These are phyloP conservation scores for Telopea speciosissima DNA, from an alignment of 177 flowering plant species.

Conservation along the genomic window DNA sequence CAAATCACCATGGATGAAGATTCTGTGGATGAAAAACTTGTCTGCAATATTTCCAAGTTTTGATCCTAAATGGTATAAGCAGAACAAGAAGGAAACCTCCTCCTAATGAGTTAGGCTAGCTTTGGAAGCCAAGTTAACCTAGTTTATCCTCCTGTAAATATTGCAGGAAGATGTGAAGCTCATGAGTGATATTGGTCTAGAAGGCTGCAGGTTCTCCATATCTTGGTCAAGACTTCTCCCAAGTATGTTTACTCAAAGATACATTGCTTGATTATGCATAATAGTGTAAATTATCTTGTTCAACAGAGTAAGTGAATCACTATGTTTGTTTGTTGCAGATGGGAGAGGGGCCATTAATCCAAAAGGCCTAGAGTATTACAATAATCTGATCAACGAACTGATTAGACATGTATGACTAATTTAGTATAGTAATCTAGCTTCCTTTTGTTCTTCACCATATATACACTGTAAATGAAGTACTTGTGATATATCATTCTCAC, in stretches of 20 bases:
- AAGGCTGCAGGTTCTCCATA: constrained; percentile 35
- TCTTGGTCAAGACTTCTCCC: constrained; percentile 45
- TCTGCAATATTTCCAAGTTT: too few species aligned
- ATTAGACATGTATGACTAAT: constrained; percentile 17
- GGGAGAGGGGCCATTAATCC: constrained; percentile 33
- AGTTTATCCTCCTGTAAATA: neutral
- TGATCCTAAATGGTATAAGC: too few species aligned
- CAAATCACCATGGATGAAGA: too few species aligned
- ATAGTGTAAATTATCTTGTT: neutral
- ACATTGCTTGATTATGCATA: neutral
- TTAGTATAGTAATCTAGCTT: neutral
- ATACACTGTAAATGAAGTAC: too few species aligned
- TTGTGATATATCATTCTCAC: too few species aligned
- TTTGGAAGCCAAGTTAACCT: too few species aligned
- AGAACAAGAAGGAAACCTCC: too few species aligned
- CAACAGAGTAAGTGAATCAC: neutral
- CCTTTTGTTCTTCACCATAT: too few species aligned
- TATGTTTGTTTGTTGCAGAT: constrained; percentile 14
- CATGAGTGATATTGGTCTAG: constrained; percentile 29
- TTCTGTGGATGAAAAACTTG: too few species aligned
- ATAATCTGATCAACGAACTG: constrained; percentile 32
- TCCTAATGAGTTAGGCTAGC: too few species aligned
- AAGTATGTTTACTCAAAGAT: constrained; percentile 14
- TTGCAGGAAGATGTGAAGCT: constrained; percentile 36
- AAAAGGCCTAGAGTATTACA: constrained; percentile 31